Percentiles rank a stretch among this genome's conserved stretches.
Evolutionary conservation across 345 rosid genomes (phyloP).

Genomic region (Syzygium aqueum): DNA sequence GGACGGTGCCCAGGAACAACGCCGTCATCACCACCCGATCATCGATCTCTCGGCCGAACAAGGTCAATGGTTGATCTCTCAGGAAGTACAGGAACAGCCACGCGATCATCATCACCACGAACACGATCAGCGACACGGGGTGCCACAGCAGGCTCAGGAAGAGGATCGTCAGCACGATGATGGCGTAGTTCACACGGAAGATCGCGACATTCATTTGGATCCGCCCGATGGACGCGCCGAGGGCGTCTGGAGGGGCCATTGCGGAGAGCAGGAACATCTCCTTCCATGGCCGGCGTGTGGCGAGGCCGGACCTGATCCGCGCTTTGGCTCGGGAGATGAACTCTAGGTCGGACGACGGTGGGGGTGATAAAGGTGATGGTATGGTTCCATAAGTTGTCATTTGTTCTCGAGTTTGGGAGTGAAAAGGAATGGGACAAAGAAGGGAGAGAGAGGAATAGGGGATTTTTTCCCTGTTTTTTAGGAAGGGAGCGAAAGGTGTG

Average conservation of each 20-base stretch:
- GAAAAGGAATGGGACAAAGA: background rate
- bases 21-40: conserved; percentile 25
- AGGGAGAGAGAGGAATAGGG: background rate
- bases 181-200: conserved; percentile 40
- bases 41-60: conserved; percentile 25
- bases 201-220: conserved; percentile 20
- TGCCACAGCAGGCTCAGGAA: conserved; percentile 50
- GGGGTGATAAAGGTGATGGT: conserved; percentile 41
- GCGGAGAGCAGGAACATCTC: conserved; percentile 35
- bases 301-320: conserved; percentile 24
- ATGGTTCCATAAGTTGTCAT: conserved; percentile 11
- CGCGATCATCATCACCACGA: conserved; percentile 25
- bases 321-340: conserved; percentile 27
- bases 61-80: conserved; percentile 28
- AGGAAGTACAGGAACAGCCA: conserved; percentile 53
- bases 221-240: conserved; percentile 17
- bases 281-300: conserved; percentile 43
- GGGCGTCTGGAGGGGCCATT: conserved; percentile 25
- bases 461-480: background rate
- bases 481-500: background rate
- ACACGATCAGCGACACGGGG: conserved; percentile 36
- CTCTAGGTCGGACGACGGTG: conserved; percentile 14
- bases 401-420: background rate
- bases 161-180: conserved; percentile 21
- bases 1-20: conserved; percentile 25